Evolutionary conservation across 225 moss, liverwort and hornwort species (phyloP).

Genomic region (Straminergon stramineum): DNA sequence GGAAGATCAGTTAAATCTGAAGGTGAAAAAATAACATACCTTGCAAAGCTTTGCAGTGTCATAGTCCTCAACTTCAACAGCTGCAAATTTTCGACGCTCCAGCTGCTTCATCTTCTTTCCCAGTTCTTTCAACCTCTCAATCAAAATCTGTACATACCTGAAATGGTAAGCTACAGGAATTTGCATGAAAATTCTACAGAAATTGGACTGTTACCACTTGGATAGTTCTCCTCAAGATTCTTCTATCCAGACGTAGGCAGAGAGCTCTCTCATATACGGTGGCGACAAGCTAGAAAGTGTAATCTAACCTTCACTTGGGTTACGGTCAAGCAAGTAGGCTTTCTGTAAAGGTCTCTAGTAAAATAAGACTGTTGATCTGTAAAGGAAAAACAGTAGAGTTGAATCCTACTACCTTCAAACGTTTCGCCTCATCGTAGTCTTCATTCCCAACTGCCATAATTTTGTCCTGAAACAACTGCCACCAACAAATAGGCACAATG

Average conservation of each 20-base stretch:
- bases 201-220: not conserved
- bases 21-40: slow-evolving; percentile 7
- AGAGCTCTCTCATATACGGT: not conserved
- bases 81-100: slow-evolving; percentile 82
- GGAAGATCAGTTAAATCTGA: not conserved
- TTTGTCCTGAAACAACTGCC: slow-evolving; percentile 90
- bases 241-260: not conserved
- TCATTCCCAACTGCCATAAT: slow-evolving; percentile 67
- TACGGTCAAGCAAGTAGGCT: not conserved
- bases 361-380: not conserved
- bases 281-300: not conserved
- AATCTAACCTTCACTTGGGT: not conserved
- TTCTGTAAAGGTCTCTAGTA: not conserved
- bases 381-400: not conserved
- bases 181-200: not conserved
- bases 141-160: slow-evolving; percentile 39
- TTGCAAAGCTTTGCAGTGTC: slow-evolving; percentile 93
- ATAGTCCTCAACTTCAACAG: slow-evolving; percentile 93
- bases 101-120: slow-evolving; percentile 85
- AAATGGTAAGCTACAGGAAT: not conserved
- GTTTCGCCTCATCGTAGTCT: slow-evolving; percentile 96
- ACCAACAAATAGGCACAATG: not conserved
- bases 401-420: slow-evolving; percentile 52
- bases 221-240: not conserved
- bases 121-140: slow-evolving; percentile 77